phyloP scores from a whole-genome alignment of 495 filamentous ascomycete species.

The Talaromyces stipitatus region DNA sequence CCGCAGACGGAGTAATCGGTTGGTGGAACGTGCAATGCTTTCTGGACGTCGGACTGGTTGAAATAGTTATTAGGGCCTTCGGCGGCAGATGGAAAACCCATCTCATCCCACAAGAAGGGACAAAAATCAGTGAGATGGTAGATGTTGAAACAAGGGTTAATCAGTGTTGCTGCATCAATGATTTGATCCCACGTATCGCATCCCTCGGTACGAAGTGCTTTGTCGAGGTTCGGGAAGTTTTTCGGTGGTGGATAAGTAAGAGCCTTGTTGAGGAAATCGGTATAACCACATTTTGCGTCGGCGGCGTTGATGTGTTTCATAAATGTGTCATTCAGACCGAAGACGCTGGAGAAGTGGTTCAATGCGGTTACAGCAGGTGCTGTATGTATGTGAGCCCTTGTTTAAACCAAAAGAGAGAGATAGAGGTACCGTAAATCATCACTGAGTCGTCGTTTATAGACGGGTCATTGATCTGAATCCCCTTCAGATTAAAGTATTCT shows the following conservation, averaged over 20 bases:
- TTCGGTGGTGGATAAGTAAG: conserved; percentile 62
- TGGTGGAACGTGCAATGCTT: conserved; percentile 61
- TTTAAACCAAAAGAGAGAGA: not conserved
- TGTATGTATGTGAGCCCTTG: conserved; percentile 7
- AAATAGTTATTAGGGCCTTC: conserved; percentile 61
- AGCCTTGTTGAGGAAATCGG: conserved; percentile 50
- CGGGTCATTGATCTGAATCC: conserved; percentile 65
- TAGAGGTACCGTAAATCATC: conserved; percentile 23
- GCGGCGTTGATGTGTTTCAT: conserved; percentile 46
- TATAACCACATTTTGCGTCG: conserved; percentile 58
- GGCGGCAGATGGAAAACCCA: conserved; percentile 61
- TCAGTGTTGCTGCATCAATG: conserved; percentile 40
- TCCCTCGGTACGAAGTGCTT: conserved; percentile 22
- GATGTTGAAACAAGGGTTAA: conserved; percentile 78
- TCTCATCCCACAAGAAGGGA: conserved; percentile 62
- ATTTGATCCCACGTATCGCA: conserved; percentile 56
- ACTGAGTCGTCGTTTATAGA: conserved; percentile 44
- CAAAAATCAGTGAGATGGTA: conserved; percentile 72
- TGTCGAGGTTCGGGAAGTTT: conserved; percentile 37
- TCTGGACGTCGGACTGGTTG: conserved; percentile 67
- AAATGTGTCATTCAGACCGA: conserved; percentile 62
- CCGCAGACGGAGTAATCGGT: conserved; percentile 57
- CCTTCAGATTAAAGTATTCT: conserved; percentile 57
- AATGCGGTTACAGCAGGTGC: conserved; percentile 55
- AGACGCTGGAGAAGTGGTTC: conserved; percentile 52